Conservation (phyloP, 2,329 filamentous ascomycete species). For the Gaeumannomyces sp. region DNA sequence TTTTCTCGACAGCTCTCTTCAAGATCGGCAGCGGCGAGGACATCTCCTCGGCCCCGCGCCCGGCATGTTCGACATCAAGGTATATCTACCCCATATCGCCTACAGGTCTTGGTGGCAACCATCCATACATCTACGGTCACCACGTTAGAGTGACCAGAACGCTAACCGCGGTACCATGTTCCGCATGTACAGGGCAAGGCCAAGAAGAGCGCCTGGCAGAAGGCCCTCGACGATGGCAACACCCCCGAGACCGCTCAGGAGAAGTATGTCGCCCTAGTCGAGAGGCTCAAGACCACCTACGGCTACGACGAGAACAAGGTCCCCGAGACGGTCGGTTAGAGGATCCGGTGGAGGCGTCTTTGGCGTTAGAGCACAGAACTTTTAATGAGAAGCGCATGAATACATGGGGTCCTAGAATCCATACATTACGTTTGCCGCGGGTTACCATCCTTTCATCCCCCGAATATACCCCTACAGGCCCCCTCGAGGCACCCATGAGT, state of each 20-base stretch:
- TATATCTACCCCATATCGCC: constrained; percentile 22
- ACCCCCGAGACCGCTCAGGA: constrained; percentile 64
- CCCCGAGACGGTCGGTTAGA: constrained; percentile 47
- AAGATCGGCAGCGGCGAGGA: constrained; percentile 54
- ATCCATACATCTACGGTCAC: background rate
- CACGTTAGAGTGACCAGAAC: background rate
- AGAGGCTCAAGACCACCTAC: constrained; percentile 63
- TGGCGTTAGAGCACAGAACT: background rate
- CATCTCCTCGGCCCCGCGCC: constrained; percentile 49
- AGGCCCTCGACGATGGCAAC: constrained; percentile 56
- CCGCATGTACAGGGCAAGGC: constrained; percentile 57
- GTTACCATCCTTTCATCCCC: background rate
- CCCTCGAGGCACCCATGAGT: background rate
- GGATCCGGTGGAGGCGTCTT: background rate
- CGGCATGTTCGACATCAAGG: constrained; percentile 67
- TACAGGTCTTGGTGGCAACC: background rate
- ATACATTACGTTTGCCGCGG: background rate
- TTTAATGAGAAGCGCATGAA: background rate
- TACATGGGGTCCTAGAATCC: background rate
- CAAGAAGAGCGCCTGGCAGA: constrained; percentile 75
- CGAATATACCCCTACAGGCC: background rate
- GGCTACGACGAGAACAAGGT: constrained; percentile 60
- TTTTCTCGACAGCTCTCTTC: constrained; percentile 43
- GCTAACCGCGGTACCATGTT: constrained; percentile 3
- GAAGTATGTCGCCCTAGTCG: constrained; percentile 67